Conservation (phyloP, 2,329 filamentous ascomycete species). For the Aureobasidium sp. region DNA sequence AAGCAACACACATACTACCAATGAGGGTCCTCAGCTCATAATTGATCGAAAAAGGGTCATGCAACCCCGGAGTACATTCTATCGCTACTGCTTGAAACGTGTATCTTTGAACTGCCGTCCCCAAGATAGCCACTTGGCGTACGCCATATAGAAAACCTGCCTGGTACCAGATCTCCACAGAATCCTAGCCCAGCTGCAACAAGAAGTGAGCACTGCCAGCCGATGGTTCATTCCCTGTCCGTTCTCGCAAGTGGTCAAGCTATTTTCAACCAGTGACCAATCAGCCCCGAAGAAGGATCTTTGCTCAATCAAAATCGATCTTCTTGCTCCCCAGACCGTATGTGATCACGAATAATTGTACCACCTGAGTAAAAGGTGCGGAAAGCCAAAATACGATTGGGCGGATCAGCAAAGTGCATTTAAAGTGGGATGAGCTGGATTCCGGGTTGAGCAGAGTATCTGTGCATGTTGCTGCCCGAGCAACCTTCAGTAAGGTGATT, state of each 20-base stretch:
- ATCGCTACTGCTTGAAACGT: not conserved
- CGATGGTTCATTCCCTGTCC: not conserved
- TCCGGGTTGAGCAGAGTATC: conserved; percentile 5
- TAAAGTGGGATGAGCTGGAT: not conserved
- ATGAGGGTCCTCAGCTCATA: not conserved
- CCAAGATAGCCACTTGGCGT: not conserved
- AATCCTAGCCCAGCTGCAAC: conserved; percentile 1
- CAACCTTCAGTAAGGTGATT: conserved; percentile 7
- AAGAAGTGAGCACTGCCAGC: not conserved
- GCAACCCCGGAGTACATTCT: not conserved
- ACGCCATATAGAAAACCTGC: not conserved
- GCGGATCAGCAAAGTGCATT: conserved; percentile 1
- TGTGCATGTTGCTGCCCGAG: conserved; percentile 8
- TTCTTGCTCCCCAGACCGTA: not conserved
- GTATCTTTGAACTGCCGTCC: not conserved
- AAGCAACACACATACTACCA: not conserved
- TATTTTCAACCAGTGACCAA: not conserved
- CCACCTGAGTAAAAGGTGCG: conserved; percentile 7
- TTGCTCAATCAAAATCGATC: not conserved
- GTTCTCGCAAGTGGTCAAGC: not conserved
- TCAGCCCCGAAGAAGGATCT: not conserved
- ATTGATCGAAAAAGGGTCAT: not conserved
- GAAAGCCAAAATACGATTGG: conserved; percentile 7
- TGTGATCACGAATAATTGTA: not conserved
- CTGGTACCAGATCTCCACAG: not conserved